Percentiles rank a stretch among this genome's conserved stretches.
phyloP scores from a whole-genome alignment of 768 basidiomycete species.

The Rhodotorula taiwanensis region DNA sequence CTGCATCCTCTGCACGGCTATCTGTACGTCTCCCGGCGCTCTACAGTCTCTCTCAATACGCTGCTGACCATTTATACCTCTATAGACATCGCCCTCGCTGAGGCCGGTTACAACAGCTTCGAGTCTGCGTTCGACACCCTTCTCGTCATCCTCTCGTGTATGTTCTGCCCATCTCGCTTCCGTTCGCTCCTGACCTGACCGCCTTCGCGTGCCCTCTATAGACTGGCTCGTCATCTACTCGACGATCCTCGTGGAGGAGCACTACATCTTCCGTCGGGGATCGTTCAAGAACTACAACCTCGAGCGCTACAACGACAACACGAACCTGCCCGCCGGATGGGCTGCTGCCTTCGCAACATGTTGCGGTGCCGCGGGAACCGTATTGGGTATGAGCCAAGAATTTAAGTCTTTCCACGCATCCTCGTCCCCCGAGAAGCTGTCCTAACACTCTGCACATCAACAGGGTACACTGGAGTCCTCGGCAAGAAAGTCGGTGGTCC shows the following conservation, averaged over 20 bases:
- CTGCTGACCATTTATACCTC: slow-evolving; percentile 33
- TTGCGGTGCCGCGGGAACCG: slow-evolving; percentile 48
- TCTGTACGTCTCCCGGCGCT: slow-evolving; percentile 13
- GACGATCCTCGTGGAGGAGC: slow-evolving; percentile 51
- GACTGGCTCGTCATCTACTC: slow-evolving; percentile 54
- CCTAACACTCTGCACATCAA: not conserved
- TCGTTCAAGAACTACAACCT: slow-evolving; percentile 46
- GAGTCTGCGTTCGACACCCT: slow-evolving; percentile 47
- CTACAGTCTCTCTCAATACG: not conserved
- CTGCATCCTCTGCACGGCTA: slow-evolving; percentile 36
- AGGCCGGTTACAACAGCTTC: slow-evolving; percentile 51
- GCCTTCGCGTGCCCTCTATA: not conserved
- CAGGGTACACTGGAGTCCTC: slow-evolving; percentile 32
- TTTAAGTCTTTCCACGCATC: not conserved
- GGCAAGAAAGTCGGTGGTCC: slow-evolving; percentile 37
- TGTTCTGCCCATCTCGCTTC: not conserved
- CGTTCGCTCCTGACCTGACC: not conserved
- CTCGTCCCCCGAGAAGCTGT: not conserved
- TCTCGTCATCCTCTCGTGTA: slow-evolving; percentile 41
- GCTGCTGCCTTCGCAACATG: slow-evolving; percentile 46
- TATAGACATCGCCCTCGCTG: slow-evolving; percentile 50
- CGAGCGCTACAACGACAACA: slow-evolving; percentile 44
- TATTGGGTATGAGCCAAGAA: slow-evolving; percentile 45
- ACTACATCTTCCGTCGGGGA: slow-evolving; percentile 52
- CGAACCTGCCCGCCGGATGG: slow-evolving; percentile 46